Conservation (phyloP, 2,329 filamentous ascomycete genomes). For the Aspergillus pseudonomiae region DNA sequence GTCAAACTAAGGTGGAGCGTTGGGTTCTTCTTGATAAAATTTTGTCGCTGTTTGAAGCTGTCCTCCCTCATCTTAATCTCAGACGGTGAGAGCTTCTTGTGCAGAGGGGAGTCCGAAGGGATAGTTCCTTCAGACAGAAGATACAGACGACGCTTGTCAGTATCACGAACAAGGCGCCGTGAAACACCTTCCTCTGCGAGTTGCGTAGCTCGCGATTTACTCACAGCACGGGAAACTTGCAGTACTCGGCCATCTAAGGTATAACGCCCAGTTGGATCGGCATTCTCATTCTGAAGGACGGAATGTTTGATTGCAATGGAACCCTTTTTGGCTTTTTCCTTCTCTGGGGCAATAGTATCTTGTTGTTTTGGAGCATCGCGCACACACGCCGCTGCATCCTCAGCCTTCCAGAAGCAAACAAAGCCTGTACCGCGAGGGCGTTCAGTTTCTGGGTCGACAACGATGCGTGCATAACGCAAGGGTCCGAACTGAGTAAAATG, state of each 20-base stretch:
- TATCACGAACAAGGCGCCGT: conserved; percentile 68
- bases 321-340: conserved; percentile 41
- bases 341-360: conserved; percentile 46
- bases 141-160: conserved; percentile 88
- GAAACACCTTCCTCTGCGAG: conserved; percentile 70
- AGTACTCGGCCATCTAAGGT: conserved; percentile 88
- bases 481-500: conserved; percentile 88
- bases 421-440: conserved; percentile 91
- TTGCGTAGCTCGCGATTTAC: conserved; percentile 75
- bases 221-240: conserved; percentile 81
- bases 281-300: conserved; percentile 81
- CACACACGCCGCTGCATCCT: conserved; percentile 77
- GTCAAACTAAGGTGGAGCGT: conserved; percentile 86
- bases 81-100: conserved; percentile 71
- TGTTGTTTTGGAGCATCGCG: conserved; percentile 67
- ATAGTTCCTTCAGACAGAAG: conserved; percentile 86
- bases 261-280: conserved; percentile 81
- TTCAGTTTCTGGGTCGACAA: conserved; percentile 82
- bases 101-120: conserved; percentile 73
- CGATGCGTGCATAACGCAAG: conserved; percentile 88
- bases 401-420: conserved; percentile 81
- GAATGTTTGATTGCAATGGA: conserved; percentile 68
- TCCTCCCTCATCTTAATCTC: conserved; percentile 88
- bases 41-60: conserved; percentile 83
- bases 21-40: conserved; percentile 87